A percentile compares a stretch with the other conserved stretches of the same genome.
Conservation (phyloP, 2,329 filamentous ascomycete genomes). For the Bipolaris sorokiniana region DNA sequence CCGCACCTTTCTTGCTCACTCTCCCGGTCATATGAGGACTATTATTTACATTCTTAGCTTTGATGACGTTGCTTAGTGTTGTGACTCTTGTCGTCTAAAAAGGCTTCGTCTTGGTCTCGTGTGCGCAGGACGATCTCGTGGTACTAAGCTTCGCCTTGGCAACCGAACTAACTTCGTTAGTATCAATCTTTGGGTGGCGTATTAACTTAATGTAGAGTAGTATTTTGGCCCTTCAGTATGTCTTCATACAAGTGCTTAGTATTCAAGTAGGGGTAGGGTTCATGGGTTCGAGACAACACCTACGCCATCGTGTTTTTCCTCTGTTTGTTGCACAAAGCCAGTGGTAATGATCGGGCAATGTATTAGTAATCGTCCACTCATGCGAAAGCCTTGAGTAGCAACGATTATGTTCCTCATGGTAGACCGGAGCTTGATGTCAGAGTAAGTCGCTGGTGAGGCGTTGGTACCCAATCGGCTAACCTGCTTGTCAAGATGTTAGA, state of each 20-base stretch:
- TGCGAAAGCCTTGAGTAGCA: not conserved
- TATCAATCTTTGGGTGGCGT: not conserved
- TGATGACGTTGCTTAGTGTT: not conserved
- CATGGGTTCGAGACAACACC: not conserved
- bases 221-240: not conserved
- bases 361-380: not conserved
- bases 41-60: not conserved
- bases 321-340: not conserved
- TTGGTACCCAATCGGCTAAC: not conserved
- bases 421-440: not conserved
- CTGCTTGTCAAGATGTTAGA: no score
- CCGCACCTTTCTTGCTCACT: not conserved
- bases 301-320: not conserved
- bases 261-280: not conserved
- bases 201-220: not conserved
- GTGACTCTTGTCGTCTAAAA: not conserved
- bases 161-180: not conserved
- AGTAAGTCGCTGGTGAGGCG: no score
- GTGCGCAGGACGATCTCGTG: conserved; percentile 6
- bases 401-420: not conserved
- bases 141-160: conserved; percentile 4
- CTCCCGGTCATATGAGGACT: not conserved
- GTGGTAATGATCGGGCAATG: not conserved
- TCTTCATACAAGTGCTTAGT: not conserved
- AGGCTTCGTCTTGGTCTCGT: conserved; percentile 7